phyloP scores from a whole-genome alignment of 306 rosid species.

The Cucumis cinereus region DNA sequence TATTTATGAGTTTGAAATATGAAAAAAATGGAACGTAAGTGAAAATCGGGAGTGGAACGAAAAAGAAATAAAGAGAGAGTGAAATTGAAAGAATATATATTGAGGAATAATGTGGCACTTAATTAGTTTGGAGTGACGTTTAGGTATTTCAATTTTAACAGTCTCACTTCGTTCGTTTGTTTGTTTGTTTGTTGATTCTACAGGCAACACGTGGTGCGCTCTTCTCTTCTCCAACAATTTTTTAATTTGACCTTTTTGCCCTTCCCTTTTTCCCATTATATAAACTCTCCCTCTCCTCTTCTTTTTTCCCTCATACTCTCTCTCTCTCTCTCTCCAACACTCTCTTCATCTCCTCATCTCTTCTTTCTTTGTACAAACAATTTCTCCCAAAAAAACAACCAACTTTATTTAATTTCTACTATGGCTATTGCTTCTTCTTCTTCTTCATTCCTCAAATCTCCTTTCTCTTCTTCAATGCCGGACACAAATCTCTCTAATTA shows the following conservation, averaged over 20 bases:
- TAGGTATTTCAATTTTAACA: constrained; percentile 34
- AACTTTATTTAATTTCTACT: not conserved
- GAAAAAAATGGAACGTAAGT: too few species aligned
- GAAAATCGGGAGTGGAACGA: too few species aligned
- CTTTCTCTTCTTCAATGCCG: not conserved
- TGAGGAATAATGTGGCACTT: not conserved
- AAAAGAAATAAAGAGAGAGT: not conserved
- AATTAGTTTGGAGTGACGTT: not conserved
- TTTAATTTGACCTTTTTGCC: constrained; percentile 25
- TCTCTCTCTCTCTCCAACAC: not conserved
- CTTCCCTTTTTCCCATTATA: constrained; percentile 16
- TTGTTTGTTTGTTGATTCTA: constrained; percentile 30
- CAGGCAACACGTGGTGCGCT: constrained; percentile 69
- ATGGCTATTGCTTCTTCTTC: constrained; percentile 6
- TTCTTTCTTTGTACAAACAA: not conserved
- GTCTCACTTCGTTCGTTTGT: too few species aligned
- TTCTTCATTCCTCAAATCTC: not conserved
- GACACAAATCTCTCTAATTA: constrained; percentile 5
- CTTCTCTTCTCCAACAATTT: constrained; percentile 26
- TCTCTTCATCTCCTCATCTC: not conserved
- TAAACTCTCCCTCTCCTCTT: constrained; percentile 1
- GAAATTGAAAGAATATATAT: not conserved
- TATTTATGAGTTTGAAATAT: too few species aligned
- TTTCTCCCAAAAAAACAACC: too few species aligned
- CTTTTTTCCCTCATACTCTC: not conserved